Conservation (phyloP, 2,329 filamentous ascomycete species). For the Fusarium longipes region DNA sequence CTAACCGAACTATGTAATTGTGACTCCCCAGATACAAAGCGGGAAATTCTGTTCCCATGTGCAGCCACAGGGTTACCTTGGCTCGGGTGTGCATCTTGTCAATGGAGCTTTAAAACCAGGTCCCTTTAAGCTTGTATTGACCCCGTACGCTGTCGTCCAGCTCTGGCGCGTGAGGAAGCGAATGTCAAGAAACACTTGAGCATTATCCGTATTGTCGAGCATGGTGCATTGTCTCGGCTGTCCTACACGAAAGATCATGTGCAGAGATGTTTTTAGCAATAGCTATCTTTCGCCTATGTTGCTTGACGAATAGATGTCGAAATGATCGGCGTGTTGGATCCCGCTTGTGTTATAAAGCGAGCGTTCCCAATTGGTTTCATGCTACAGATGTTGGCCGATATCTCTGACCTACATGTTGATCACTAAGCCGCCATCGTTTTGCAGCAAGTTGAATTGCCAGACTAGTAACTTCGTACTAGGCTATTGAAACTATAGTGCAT, state of each 20-base stretch:
- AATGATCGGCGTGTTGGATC: not conserved
- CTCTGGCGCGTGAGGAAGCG: slow-evolving; percentile 18
- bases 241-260: slow-evolving; percentile 19
- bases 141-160: slow-evolving; percentile 24
- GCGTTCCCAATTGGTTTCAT: slow-evolving; percentile 2
- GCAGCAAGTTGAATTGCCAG: slow-evolving; percentile 13
- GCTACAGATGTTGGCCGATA: not conserved
- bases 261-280: slow-evolving; percentile 16
- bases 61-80: slow-evolving; percentile 9
- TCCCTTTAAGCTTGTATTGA: slow-evolving; percentile 47
- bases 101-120: slow-evolving; percentile 15
- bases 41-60: slow-evolving; percentile 2
- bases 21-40: slow-evolving; percentile 18
- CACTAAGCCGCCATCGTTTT: slow-evolving; percentile 8
- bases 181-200: slow-evolving; percentile 7
- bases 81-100: slow-evolving; percentile 26
- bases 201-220: not conserved
- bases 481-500: slow-evolving; percentile 10
- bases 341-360: slow-evolving; percentile 13
- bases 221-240: slow-evolving; percentile 2
- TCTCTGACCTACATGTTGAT: not conserved
- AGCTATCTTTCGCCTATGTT: slow-evolving; percentile 1
- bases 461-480: not conserved
- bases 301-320: slow-evolving; percentile 1
- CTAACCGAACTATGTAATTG: slow-evolving; percentile 35